Evolutionary conservation across 2,329 filamentous ascomycete species (phyloP).

Genomic region (Aspergillus sp.): DNA sequence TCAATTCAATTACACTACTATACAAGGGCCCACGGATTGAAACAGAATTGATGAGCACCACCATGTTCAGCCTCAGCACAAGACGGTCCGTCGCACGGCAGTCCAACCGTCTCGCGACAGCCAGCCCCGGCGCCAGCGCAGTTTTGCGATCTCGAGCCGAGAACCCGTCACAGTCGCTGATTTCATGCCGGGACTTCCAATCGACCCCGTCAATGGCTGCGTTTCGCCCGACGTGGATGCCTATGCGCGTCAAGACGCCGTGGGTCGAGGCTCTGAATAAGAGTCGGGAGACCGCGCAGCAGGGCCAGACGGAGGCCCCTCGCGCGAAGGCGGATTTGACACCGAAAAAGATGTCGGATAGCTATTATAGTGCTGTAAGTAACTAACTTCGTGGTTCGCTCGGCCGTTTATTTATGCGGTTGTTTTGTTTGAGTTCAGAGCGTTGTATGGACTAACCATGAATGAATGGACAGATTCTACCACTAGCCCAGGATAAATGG

Average conservation of each 20-base stretch:
- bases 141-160: slow-evolving; percentile 6
- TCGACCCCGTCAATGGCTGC: slow-evolving; percentile 25
- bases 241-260: slow-evolving; percentile 62
- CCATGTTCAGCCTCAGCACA: slow-evolving; percentile 22
- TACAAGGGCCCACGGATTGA: no score
- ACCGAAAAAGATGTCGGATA: slow-evolving; percentile 70
- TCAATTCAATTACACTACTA: neutral
- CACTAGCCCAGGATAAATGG: slow-evolving; percentile 72
- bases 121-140: neutral
- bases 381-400: neutral
- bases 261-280: slow-evolving; percentile 66
- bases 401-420: neutral
- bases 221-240: slow-evolving; percentile 46
- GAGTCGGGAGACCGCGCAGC: slow-evolving; percentile 46
- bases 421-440: neutral
- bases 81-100: slow-evolving; percentile 17
- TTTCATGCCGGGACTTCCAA: slow-evolving; percentile 27
- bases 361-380: slow-evolving; percentile 66
- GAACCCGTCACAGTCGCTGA: slow-evolving; percentile 7
- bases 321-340: slow-evolving; percentile 55
- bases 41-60: neutral
- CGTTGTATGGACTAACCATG: slow-evolving; percentile 11
- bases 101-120: slow-evolving; percentile 21
- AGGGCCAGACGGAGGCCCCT: slow-evolving; percentile 20
- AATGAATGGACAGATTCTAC: slow-evolving; percentile 51